phyloP scores from a whole-genome alignment of 306 rosid species.

The Vachellia pachyceras region DNA sequence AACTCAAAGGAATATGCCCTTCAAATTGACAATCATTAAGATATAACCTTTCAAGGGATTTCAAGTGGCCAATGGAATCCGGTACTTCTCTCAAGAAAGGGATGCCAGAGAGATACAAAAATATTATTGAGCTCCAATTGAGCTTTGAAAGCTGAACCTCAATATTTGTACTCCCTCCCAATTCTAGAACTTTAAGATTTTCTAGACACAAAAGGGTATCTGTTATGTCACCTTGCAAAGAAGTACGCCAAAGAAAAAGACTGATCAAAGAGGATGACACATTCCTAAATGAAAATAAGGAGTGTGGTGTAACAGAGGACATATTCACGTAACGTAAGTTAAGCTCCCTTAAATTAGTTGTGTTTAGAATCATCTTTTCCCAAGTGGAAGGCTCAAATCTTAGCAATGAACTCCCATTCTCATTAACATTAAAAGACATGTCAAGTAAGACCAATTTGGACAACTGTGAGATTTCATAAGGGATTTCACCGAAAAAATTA shows the following conservation, averaged over 20 bases:
- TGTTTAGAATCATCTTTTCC: too few relatives aligned
- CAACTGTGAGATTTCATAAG: background rate
- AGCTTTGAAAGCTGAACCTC: background rate
- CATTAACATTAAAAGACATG: too few relatives aligned
- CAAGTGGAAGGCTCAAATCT: too few relatives aligned
- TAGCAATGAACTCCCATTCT: too few relatives aligned
- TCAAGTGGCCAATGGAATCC: background rate
- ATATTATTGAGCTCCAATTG: background rate
- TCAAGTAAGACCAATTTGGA: too few relatives aligned
- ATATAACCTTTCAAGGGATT: background rate
- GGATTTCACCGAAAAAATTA: background rate
- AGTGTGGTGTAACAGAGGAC: background rate
- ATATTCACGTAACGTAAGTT: background rate
- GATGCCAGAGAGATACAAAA: too few relatives aligned
- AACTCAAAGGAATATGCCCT: too few relatives aligned
- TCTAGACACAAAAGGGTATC: too few relatives aligned
- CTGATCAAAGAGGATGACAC: background rate
- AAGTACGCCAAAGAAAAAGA: background rate
- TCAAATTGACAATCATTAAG: background rate
- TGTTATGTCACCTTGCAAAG: background rate
- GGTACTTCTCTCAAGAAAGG: too few relatives aligned
- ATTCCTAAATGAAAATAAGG: background rate
- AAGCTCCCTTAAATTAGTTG: background rate
- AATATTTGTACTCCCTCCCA: background rate
- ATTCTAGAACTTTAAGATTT: background rate